These are phyloP conservation scores for Entomophthora muscae DNA, from an alignment of 371 early-diverging fungal species.

Conservation along the genomic window DNA sequence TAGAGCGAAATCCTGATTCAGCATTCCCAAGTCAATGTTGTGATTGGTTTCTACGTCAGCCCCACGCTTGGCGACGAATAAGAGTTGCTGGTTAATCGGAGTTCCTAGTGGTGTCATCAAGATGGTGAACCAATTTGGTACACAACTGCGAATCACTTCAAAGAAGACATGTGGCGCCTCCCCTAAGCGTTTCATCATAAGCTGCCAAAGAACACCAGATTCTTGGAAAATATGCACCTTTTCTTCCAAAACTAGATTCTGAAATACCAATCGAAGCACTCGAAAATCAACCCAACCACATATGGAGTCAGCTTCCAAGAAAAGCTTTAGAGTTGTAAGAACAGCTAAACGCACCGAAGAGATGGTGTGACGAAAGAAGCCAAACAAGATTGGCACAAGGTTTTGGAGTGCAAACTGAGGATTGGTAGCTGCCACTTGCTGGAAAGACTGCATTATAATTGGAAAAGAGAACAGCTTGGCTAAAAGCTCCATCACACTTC, in stretches of 20 bases:
- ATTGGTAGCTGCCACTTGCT: constrained; percentile 12
- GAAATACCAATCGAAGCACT: constrained; percentile 61
- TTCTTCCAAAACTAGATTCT: constrained; percentile 83
- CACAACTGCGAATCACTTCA: constrained; percentile 10
- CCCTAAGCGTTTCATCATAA: constrained; percentile 20
- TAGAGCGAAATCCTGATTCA: constrained; percentile 74
- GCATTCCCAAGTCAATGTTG: constrained; percentile 79
- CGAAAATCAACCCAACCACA: constrained; percentile 59
- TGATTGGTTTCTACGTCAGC: constrained; percentile 20
- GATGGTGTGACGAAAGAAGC: constrained; percentile 87
- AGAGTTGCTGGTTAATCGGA: constrained; percentile 42
- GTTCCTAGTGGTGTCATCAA: constrained; percentile 61
- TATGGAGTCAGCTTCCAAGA: constrained; percentile 44
- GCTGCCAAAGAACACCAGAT: constrained; percentile 52
- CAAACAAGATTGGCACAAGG: constrained; percentile 69
- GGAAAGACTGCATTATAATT: constrained; percentile 32
- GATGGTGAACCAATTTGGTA: constrained; percentile 18
- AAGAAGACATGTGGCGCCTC: background rate
- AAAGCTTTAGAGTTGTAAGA: constrained; percentile 54
- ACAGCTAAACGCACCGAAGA: constrained; percentile 73
- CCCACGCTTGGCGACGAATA: constrained; percentile 20
- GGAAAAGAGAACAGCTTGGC: constrained; percentile 57
- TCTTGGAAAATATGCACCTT: constrained; percentile 38
- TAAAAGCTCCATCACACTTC: constrained; percentile 82
- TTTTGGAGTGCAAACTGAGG: constrained; percentile 27